These are phyloP conservation scores for Penicillium fuscoglaucum DNA, from an alignment of 2,329 filamentous ascomycete genomes.

Conservation along the genomic window DNA sequence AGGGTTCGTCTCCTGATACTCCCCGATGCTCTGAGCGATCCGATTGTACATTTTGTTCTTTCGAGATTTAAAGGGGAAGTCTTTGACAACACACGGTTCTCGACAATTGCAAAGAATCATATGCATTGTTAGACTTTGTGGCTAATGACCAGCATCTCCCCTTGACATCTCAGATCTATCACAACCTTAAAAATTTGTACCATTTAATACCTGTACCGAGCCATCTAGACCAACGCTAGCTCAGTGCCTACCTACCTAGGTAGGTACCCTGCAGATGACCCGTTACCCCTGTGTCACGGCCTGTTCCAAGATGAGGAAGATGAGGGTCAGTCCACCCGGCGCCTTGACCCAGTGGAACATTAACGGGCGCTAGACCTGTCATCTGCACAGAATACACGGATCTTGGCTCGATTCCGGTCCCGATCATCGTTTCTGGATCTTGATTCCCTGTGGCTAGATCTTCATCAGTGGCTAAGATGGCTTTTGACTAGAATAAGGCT, in stretches of 20 bases:
- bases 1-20: conserved; percentile 4
- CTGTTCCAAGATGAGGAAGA: not conserved
- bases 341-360: conserved; percentile 12
- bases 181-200: not conserved
- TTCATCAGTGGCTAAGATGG: conserved; percentile 1
- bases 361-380: conserved; percentile 7
- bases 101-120: not conserved
- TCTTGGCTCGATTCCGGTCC: conserved; percentile 11
- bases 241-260: not conserved
- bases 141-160: not conserved
- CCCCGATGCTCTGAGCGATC: not conserved
- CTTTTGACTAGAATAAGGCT: not conserved
- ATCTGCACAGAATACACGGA: conserved; percentile 10
- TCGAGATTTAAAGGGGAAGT: not conserved
- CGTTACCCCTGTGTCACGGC: conserved; percentile 9
- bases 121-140: not conserved
- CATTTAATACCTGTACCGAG: not conserved
- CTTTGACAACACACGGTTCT: not conserved
- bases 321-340: conserved; percentile 17
- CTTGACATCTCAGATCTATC: conserved; percentile 1
- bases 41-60: not conserved
- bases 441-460: conserved; percentile 13
- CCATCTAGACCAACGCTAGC: not conserved
- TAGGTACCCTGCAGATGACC: conserved; percentile 9
- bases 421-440: conserved; percentile 17